Evolutionary conservation across 306 rosid species (phyloP).

Genomic region (Luffa acutangula): DNA sequence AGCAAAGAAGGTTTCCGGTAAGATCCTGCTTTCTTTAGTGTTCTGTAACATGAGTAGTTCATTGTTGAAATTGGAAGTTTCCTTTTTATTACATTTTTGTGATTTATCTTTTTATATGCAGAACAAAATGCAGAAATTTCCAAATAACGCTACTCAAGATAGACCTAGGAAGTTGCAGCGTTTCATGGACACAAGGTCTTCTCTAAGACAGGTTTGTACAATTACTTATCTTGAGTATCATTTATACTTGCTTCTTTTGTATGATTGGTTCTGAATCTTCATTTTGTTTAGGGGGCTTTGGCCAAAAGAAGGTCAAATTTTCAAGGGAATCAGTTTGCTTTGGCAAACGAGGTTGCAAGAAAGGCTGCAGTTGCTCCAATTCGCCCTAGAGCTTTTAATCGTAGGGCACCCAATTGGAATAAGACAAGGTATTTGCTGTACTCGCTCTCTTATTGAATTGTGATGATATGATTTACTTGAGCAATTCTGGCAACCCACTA

Average conservation of each 20-base stretch:
- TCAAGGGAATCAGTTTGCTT: constrained; percentile 65
- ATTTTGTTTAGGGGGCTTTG: constrained; percentile 47
- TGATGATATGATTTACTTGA: not conserved
- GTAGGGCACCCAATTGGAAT: constrained; percentile 53
- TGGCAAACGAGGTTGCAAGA: constrained; percentile 52
- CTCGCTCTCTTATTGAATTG: not conserved
- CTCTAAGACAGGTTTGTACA: constrained; percentile 63
- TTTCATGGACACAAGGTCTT: constrained; percentile 62
- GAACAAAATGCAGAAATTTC: constrained; percentile 52
- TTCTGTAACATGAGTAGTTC: not conserved
- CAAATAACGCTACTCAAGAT: constrained; percentile 44
- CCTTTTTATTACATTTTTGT: not conserved
- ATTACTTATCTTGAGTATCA: not conserved
- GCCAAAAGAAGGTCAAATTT: constrained; percentile 79
- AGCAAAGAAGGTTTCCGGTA: constrained; percentile 47
- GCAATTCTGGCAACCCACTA: not conserved
- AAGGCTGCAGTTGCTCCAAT: constrained; percentile 66
- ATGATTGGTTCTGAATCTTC: not conserved
- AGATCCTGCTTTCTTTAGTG: constrained; percentile 5
- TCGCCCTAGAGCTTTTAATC: constrained; percentile 33
- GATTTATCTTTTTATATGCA: constrained; percentile 13
- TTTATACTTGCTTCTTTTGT: not conserved
- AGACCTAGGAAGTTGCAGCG: constrained; percentile 40
- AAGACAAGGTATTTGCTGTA: constrained; percentile 50
- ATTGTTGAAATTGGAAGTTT: not conserved